These are phyloP conservation scores for Blastobotrys illinoisensis DNA, from an alignment of 1,139 yeast genomes.

Conservation along the genomic window DNA sequence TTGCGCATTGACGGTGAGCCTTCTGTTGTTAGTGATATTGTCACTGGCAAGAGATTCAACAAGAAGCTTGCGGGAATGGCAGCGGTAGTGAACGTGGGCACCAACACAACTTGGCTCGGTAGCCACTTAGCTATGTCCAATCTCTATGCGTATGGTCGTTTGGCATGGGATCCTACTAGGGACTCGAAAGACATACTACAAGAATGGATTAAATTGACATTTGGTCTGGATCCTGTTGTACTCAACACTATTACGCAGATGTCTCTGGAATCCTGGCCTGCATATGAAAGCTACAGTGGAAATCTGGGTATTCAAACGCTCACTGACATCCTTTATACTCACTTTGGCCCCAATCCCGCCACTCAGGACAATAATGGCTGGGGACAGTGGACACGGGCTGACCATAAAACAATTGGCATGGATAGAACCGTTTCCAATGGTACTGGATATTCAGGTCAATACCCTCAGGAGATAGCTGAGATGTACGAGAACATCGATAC, in stretches of 20 bases:
- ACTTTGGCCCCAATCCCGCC: slow-evolving; percentile 5
- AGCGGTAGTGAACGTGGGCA: slow-evolving; percentile 3
- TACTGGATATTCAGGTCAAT: slow-evolving; percentile 4
- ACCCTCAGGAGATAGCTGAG: slow-evolving; percentile 1
- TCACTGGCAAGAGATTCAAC: slow-evolving; percentile 2
- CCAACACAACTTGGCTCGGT: slow-evolving; percentile 3
- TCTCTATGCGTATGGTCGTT: slow-evolving; percentile 5
- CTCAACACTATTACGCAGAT: slow-evolving; percentile 1
- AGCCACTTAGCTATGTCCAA: slow-evolving; percentile 5
- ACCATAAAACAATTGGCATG: slow-evolving; percentile 4
- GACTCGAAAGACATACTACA: slow-evolving; percentile 1
- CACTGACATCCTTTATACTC: slow-evolving; percentile 3
- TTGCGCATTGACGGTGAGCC: slow-evolving; percentile 1
- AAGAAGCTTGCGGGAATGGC: slow-evolving; percentile 1
- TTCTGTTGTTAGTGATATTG: slow-evolving; percentile 1
- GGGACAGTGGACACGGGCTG: slow-evolving; percentile 8
- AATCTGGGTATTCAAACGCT: slow-evolving; percentile 7
- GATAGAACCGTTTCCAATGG: slow-evolving; percentile 4
- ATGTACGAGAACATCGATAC: slow-evolving; percentile 3
- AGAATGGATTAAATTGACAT: slow-evolving; percentile 3
- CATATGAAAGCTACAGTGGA: slow-evolving; percentile 4
- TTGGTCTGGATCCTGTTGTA: neutral
- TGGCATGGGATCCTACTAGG: slow-evolving; percentile 2
- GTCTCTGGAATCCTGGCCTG: slow-evolving; percentile 7
- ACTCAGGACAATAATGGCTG: slow-evolving; percentile 5